Evolutionary conservation across 345 rosid genomes (phyloP).

Genomic region (Hypericum perforatum): DNA sequence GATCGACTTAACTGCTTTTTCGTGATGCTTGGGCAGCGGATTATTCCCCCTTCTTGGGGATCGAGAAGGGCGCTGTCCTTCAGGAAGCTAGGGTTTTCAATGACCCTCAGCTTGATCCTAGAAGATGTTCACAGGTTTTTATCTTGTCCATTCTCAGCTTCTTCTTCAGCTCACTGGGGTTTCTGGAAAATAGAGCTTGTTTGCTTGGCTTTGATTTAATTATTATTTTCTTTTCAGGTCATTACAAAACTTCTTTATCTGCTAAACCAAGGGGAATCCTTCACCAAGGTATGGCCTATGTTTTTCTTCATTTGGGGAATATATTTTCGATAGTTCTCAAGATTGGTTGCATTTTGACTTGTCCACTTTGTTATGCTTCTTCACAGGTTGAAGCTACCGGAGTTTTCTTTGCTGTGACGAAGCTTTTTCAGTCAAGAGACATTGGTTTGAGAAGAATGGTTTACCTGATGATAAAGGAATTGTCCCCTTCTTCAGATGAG

Average conservation of each 20-base stretch:
- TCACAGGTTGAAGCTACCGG: constrained; percentile 80
- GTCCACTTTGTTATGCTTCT: no score
- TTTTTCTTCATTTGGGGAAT: not conserved
- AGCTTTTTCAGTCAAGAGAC: constrained; percentile 93
- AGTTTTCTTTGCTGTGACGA: constrained; percentile 92
- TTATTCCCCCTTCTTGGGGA: constrained; percentile 87
- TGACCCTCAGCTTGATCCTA: constrained; percentile 93
- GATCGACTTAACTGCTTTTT: constrained; percentile 1
- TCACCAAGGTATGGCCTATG: constrained; percentile 57
- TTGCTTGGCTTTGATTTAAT: not conserved
- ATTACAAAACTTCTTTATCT: constrained; percentile 90
- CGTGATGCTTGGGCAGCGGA: constrained; percentile 42
- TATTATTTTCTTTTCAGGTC: constrained; percentile 38
- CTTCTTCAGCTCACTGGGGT: not conserved
- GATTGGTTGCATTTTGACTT: no score
- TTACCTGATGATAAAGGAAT: constrained; percentile 90
- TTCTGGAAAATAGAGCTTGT: no score
- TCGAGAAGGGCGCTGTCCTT: constrained; percentile 97
- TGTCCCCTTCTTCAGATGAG: constrained; percentile 98
- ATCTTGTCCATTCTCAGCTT: constrained; percentile 2
- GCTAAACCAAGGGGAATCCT: constrained; percentile 90
- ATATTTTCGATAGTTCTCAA: not conserved
- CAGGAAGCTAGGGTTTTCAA: constrained; percentile 98
- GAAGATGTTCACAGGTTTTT: constrained; percentile 94
- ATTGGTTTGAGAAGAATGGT: constrained; percentile 95